phyloP scores from a whole-genome alignment of 257 asterid genomes.

The Solanum clarkiae region DNA sequence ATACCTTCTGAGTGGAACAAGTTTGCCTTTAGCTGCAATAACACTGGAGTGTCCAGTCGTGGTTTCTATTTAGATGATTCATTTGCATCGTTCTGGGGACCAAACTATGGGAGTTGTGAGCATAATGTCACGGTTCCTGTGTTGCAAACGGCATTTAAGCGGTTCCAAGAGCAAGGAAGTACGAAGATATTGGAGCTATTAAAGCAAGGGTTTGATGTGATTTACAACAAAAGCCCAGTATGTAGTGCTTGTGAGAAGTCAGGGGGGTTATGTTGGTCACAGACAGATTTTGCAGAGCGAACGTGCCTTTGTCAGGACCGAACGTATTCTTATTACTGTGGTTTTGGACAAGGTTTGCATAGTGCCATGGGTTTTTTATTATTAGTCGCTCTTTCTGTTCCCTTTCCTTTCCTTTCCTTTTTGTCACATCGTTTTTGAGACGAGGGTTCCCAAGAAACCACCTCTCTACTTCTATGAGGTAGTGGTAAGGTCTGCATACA shows the following conservation, averaged over 20 bases:
- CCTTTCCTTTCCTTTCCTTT: too few relatives aligned
- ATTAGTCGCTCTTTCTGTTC: too few relatives aligned
- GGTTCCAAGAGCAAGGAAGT: background rate
- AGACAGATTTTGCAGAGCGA: background rate
- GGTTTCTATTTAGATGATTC: background rate
- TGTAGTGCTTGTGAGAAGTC: constrained; percentile 2
- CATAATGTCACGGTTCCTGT: background rate
- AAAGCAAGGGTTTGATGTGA: constrained; percentile 1
- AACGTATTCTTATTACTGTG: background rate
- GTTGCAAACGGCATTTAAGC: background rate
- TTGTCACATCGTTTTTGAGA: too few relatives aligned
- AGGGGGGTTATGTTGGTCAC: constrained; percentile 6
- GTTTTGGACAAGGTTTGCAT: background rate
- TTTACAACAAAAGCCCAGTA: background rate
- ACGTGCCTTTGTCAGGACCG: constrained; percentile 10
- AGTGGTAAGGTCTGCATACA: too few relatives aligned
- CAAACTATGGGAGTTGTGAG: background rate
- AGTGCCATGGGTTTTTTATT: too few relatives aligned
- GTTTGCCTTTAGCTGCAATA: background rate
- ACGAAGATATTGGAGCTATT: background rate
- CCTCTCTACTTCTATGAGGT: too few relatives aligned
- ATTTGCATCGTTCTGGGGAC: background rate
- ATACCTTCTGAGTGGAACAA: background rate
- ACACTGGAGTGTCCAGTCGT: background rate
- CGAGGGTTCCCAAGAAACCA: too few relatives aligned